A percentile compares a stretch with the other conserved stretches of the same genome.
Conservation (phyloP, 2,329 filamentous ascomycete genomes). For the Bipolaris zeicola region DNA sequence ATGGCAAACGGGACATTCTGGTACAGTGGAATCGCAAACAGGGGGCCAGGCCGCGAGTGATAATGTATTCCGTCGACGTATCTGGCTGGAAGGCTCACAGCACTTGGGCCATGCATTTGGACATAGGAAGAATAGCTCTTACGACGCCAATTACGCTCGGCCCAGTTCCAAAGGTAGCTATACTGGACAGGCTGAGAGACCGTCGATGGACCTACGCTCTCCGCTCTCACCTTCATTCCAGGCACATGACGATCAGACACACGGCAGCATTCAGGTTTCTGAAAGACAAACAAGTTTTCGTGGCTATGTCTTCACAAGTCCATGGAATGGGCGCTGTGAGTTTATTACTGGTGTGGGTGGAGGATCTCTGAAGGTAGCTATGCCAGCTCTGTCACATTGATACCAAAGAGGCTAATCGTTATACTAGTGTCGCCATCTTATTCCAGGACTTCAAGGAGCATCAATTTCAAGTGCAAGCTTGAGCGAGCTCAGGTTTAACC, state of each 20-base stretch:
- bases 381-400: not conserved
- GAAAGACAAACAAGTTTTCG: conserved; percentile 59
- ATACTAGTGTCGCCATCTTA: conserved; percentile 68
- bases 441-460: conserved; percentile 55
- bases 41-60: conserved; percentile 8
- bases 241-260: conserved; percentile 33
- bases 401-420: not conserved
- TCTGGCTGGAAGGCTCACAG: conserved; percentile 56
- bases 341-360: conserved; percentile 81
- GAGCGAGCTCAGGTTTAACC: conserved; percentile 89
- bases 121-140: conserved; percentile 45
- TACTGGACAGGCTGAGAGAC: conserved; percentile 17
- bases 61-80: conserved; percentile 51
- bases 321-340: conserved; percentile 86
- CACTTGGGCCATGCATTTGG: conserved; percentile 48
- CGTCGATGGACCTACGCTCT: conserved; percentile 21
- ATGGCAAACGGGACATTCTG: conserved; percentile 6
- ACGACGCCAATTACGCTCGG: conserved; percentile 32
- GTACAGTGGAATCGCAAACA: not conserved
- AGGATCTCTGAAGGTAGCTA: conserved; percentile 64
- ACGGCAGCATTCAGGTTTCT: conserved; percentile 48
- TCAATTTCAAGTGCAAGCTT: conserved; percentile 57
- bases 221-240: conserved; percentile 24
- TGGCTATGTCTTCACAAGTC: conserved; percentile 77
- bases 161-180: conserved; percentile 33